These are phyloP conservation scores for Fragaria ananassa DNA, from an alignment of 306 rosid genomes.

Conservation along the genomic window DNA sequence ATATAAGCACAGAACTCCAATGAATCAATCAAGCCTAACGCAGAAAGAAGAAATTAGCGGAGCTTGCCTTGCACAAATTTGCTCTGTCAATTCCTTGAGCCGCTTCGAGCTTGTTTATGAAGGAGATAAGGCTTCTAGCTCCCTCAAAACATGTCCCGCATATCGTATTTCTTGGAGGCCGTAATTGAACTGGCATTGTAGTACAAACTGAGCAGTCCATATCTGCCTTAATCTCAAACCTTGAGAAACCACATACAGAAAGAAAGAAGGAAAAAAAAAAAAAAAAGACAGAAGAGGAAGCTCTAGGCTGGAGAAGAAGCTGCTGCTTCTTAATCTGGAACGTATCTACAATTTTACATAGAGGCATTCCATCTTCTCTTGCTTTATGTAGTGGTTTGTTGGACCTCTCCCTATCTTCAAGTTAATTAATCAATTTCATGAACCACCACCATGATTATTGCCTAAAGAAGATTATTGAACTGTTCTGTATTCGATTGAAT, in stretches of 20 bases:
- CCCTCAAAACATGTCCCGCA: constrained; percentile 77
- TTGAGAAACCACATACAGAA: constrained; percentile 9
- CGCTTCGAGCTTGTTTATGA: constrained; percentile 44
- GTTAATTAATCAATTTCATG: constrained; percentile 18
- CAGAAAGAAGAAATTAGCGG: constrained; percentile 17
- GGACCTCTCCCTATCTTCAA: constrained; percentile 22
- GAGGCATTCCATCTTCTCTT: constrained; percentile 4
- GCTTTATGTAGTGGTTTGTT: constrained; percentile 19
- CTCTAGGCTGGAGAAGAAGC: constrained; percentile 6
- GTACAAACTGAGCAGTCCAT: constrained; percentile 86
- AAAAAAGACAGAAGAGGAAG: neutral
- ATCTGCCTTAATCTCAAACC: neutral
- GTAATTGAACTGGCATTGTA: constrained; percentile 57
- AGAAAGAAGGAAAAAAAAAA: neutral
- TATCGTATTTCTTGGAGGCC: constrained; percentile 87
- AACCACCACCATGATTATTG: constrained; percentile 38
- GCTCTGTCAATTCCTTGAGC: constrained; percentile 26
- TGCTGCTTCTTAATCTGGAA: constrained; percentile 9
- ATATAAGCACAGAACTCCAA: neutral
- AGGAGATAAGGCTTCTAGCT: constrained; percentile 52
- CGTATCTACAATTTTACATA: neutral
- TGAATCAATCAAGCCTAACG: neutral
- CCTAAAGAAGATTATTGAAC: constrained; percentile 17
- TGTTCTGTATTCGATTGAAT: constrained; percentile 7
- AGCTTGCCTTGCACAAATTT: constrained; percentile 75